These are phyloP conservation scores for Bryum argenteum DNA, from an alignment of 225 moss, liverwort and hornwort species.

Conservation along the genomic window DNA sequence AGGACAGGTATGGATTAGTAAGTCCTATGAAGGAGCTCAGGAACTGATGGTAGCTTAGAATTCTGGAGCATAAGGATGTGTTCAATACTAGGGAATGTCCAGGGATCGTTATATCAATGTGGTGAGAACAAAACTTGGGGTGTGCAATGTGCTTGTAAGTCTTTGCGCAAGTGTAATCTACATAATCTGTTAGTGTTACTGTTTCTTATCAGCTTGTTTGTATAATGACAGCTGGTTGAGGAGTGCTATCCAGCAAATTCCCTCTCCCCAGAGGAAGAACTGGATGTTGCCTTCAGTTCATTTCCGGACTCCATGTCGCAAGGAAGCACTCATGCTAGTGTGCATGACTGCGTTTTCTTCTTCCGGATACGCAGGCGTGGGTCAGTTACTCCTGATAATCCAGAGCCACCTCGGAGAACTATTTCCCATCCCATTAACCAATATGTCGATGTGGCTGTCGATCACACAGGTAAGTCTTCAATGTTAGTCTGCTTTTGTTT, in stretches of 20 bases:
- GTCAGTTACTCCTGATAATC: constrained; percentile 46
- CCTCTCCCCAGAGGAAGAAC: constrained; percentile 91
- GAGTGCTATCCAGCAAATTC: constrained; percentile 89
- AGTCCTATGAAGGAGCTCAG: constrained; percentile 19
- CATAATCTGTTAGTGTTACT: not conserved
- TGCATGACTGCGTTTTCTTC: constrained; percentile 97
- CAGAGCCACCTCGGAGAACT: constrained; percentile 59
- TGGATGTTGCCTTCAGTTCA: constrained; percentile 97
- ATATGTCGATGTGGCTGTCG: constrained; percentile 39
- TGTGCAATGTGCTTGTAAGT: constrained; percentile 7
- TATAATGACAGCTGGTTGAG: constrained; percentile 70
- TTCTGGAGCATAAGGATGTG: constrained; percentile 22
- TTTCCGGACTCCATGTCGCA: constrained; percentile 99
- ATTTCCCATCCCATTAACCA: constrained; percentile 56
- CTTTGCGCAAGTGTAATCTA: constrained; percentile 4
- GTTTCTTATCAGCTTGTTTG: constrained; percentile 32
- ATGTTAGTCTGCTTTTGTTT: constrained; percentile 22
- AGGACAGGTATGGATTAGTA: constrained; percentile 69
- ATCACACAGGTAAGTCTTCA: constrained; percentile 51
- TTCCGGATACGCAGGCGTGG: constrained; percentile 96
- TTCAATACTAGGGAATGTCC: constrained; percentile 1
- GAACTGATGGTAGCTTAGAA: constrained; percentile 15
- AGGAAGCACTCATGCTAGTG: constrained; percentile 93
- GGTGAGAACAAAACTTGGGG: not conserved
- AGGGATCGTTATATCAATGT: not conserved